These are phyloP conservation scores for Labyrinthula sp. DNA, from an alignment of 352 stramenopile species.

Conservation along the genomic window DNA sequence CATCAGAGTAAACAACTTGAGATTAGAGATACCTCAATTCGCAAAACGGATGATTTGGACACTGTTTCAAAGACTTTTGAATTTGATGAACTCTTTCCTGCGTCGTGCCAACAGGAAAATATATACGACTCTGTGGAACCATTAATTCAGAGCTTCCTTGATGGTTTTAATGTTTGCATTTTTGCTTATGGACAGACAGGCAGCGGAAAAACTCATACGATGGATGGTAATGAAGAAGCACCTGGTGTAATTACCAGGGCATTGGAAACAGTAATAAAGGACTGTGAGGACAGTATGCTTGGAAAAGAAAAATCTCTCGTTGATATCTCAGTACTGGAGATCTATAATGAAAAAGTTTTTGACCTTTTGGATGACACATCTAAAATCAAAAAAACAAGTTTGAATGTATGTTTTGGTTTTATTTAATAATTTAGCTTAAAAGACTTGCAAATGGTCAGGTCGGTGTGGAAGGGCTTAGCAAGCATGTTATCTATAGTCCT, in stretches of 20 bases:
- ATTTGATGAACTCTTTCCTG: not conserved
- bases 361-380: conserved; percentile 30
- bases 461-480: no score
- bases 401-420: no score
- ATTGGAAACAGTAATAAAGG: no score
- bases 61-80: not conserved
- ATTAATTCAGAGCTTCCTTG: conserved; percentile 76
- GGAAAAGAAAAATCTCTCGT: not conserved
- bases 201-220: conserved; percentile 81
- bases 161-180: conserved; percentile 84
- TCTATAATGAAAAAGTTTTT: conserved; percentile 32
- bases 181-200: conserved; percentile 84
- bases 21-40: not conserved
- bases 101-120: no score
- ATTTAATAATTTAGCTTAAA: no score
- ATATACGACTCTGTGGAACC: conserved; percentile 13
- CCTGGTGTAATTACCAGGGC: conserved; percentile 94
- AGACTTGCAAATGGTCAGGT: no score
- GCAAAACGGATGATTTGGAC: not conserved
- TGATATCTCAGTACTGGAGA: no score
- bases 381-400: no score
- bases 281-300: no score
- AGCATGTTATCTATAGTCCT: no score
- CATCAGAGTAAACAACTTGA: not conserved
- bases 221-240: conserved; percentile 77